Base-by-base conservation (phyloP, 345 rosid species). In the Passiflora organensis region DNA sequence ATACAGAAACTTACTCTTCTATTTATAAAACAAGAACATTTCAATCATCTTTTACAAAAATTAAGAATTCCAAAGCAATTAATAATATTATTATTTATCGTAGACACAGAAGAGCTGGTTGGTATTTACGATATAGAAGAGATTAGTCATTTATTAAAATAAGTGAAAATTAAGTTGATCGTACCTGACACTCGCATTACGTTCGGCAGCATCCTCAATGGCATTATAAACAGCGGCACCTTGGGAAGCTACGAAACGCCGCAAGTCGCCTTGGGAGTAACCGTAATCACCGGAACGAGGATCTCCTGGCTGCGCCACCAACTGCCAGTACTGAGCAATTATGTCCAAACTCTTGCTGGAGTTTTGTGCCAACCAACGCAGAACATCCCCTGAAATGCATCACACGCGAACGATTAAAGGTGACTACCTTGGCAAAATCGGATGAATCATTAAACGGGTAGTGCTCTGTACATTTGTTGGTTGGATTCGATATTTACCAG, bases 241-340 rank as follows among this genome's bases (percentile, higher is more conserved):
- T 47, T 77, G 47, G 39, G 58, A 56, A 16, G 87, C 85, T 50
- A 94, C 87, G 49, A 87, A 80, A 10, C 60, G 69, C 24, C 53
- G 25, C 80, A 87, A 62, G 24, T 83, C 84, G 0, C 69, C 66
- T 41, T 64, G 39, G 0, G 90, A 81, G 71, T 74, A 90, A 39
- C 95, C 95, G 70, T 75, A 87, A 75, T 87, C 97, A 6, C 97
- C 89, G 0, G 95, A 87, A 0, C 56, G 82, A 60, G 81, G 80
- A 77, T 90, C 84, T 0, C 73, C 76, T 3, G 95, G 91, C 24
- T 28, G 65, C 21, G 94, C 84, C 16, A 53, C 56, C 22, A 90
- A 67, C 65, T 87, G 85, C 97, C 97, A 90, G 55, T 87, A 87
- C 69, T 90, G 95, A 46, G 91, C 89, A 49, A 90, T 87, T 45